Evolutionary conservation across 2,329 filamentous ascomycete species (phyloP), one percentile per base, ranked within the genome.

Genomic region (Exophiala dermatitidis): DNA sequence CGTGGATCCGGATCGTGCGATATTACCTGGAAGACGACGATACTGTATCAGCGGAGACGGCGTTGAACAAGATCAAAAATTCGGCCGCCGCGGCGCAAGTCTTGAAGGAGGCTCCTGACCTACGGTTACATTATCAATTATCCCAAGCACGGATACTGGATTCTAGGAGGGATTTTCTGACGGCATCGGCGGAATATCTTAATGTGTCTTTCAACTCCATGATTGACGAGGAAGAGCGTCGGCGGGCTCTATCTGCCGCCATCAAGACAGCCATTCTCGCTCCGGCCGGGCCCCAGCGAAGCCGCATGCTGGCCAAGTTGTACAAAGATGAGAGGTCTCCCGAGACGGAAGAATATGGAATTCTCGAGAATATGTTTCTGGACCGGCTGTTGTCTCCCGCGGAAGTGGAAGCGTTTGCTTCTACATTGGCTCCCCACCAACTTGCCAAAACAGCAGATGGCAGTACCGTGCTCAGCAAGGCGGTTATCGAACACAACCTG

Each of bases 311-410:
- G 12, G 88, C 83, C 3, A 84, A 86, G 49, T 75, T 98, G 9
- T 95, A 95, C 79, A 95, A 95, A 70, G 93, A 98, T 69, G 93
- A 97, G 61, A 82, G 93, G 31, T 80, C 88, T 0, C 75, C 77
- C 2, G 80, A 83, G 46, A 80, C 93, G 1, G 81, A 85, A 32
- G 88, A 97, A 71, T 91, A 86, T 66, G 77, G 82, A 46, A 96
- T 98, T 50, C 75, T 98, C 9, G 93, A 97, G 74, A 97, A 97
- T 76, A 97, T 98, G 82, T 95, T 95, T 69, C 78, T 97, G 46
- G 89, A 97, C 69, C 82, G 90, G 4, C 76, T 98, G 2, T 77
- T 98, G 46, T 81, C 82, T 0, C 82, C 85, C 0, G 79, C 77
- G n/a, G 93, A 98, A 72, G 89, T 96, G 40, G 82, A 84, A 36